A percentile compares a stretch with the other conserved stretches of the same genome.
These are phyloP conservation scores for Phytopythium mirpurense DNA, from an alignment of 352 stramenopile genomes.

Conservation along the genomic window DNA sequence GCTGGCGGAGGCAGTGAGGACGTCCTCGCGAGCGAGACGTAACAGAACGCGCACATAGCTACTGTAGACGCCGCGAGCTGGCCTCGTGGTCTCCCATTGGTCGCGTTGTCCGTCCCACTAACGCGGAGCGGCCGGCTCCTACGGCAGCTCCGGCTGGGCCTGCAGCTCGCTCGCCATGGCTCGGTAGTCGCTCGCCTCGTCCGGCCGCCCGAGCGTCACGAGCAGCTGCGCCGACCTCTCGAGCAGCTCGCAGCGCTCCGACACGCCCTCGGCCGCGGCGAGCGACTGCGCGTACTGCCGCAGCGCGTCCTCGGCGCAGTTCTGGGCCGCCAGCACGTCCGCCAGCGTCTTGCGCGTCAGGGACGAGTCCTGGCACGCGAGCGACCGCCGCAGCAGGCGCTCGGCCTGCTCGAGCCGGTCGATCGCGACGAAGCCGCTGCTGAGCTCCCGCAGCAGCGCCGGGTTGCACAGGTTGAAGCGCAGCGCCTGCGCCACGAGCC, in stretches of 20 bases:
- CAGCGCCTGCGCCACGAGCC: conserved; percentile 56
- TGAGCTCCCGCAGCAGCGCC: conserved; percentile 68
- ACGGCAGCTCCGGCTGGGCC: background rate
- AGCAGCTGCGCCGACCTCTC: conserved; percentile 60
- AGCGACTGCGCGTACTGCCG: conserved; percentile 63
- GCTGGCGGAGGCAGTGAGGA: too few species aligned
- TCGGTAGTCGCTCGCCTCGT: conserved; percentile 65
- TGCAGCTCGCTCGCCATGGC: conserved; percentile 50
- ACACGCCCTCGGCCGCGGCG: conserved; percentile 24
- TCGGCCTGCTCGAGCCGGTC: conserved; percentile 75
- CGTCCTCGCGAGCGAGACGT: too few species aligned
- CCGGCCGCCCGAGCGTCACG: conserved; percentile 55
- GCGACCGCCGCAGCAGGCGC: conserved; percentile 51
- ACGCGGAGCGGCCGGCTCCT: too few species aligned
- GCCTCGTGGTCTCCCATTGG: too few species aligned
- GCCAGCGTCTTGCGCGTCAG: conserved; percentile 72
- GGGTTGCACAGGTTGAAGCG: conserved; percentile 56
- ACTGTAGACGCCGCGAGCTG: background rate
- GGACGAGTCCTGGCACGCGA: conserved; percentile 66
- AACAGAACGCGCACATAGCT: background rate
- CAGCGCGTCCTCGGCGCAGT: conserved; percentile 71
- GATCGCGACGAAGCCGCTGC: conserved; percentile 71
- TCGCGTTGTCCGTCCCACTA: too few species aligned
- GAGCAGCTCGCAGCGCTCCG: conserved; percentile 43
- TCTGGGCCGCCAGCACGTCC: conserved; percentile 73